These are phyloP conservation scores for Astrothelium subdiscretum DNA, from an alignment of 495 filamentous ascomycete species.

Conservation along the genomic window DNA sequence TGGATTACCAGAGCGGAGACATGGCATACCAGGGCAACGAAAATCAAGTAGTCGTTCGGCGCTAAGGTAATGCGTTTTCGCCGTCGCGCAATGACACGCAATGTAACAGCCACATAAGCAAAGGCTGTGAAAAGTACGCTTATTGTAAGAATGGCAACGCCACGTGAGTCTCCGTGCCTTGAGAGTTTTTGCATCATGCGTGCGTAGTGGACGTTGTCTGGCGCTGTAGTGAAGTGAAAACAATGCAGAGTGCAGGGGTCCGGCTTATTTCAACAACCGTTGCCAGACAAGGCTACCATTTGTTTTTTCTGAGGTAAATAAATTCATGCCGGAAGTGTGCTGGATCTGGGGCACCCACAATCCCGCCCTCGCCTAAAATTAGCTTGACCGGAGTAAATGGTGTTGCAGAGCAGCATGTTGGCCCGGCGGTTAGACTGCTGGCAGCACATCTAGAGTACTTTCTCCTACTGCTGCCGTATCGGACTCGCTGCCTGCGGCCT, in stretches of 20 bases:
- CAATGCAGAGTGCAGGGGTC: not conserved
- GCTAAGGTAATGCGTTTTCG: not conserved
- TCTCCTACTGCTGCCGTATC: too few species aligned
- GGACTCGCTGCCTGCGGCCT: too few species aligned
- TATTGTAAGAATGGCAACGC: not conserved
- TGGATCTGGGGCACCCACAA: too few species aligned
- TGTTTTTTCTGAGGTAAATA: too few species aligned
- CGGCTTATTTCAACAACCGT: not conserved
- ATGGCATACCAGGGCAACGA: slow-evolving; percentile 7
- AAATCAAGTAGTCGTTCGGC: slow-evolving; percentile 10
- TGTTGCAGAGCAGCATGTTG: too few species aligned
- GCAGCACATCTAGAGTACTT: too few species aligned
- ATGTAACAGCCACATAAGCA: not conserved
- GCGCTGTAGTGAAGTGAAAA: not conserved
- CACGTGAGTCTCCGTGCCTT: not conserved
- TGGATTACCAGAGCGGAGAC: not conserved
- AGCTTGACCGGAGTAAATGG: too few species aligned
- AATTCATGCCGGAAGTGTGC: too few species aligned
- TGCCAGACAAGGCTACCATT: not conserved
- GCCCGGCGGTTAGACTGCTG: too few species aligned
- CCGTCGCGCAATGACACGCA: not conserved
- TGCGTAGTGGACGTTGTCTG: not conserved
- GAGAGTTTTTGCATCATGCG: not conserved
- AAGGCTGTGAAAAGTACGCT: not conserved
- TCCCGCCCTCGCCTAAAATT: too few species aligned